phyloP scores from a whole-genome alignment of 179 eudicot species.

The Dionaea muscipula region DNA sequence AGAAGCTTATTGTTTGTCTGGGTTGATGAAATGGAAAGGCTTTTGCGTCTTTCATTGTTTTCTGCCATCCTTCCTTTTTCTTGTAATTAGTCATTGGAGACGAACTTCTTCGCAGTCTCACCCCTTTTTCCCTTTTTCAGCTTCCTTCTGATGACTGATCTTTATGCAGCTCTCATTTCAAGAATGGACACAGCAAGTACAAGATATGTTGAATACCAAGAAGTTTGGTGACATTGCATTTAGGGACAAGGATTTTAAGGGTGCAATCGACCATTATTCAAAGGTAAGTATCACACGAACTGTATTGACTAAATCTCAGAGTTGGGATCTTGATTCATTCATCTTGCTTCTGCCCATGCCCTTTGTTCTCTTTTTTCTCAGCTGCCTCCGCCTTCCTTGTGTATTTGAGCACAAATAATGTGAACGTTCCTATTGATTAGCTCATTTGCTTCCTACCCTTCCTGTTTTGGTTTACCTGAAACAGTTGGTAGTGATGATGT shows the following conservation, averaged over 20 bases:
- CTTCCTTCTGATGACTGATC: too few relatives aligned
- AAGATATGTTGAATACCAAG: constrained; percentile 88
- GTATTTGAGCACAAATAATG: not conserved
- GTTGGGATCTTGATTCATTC: too few relatives aligned
- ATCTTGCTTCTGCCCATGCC: too few relatives aligned
- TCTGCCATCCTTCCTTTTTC: too few relatives aligned
- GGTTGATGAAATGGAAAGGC: too few relatives aligned
- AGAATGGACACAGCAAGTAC: constrained; percentile 99
- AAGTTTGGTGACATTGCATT: constrained; percentile 89
- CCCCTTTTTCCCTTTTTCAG: not conserved
- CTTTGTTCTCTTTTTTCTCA: too few relatives aligned
- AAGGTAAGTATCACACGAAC: constrained; percentile 61
- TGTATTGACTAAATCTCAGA: too few relatives aligned
- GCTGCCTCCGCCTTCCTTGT: too few relatives aligned
- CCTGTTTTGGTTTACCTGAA: not conserved
- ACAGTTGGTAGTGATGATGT: constrained; percentile 79
- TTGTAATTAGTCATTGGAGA: too few relatives aligned
- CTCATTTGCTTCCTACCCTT: not conserved
- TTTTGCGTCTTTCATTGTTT: too few relatives aligned
- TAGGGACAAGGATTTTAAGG: constrained; percentile 84
- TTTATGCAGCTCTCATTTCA: constrained; percentile 75
- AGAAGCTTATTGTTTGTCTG: too few relatives aligned
- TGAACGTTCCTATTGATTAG: not conserved
- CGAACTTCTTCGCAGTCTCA: too few relatives aligned
- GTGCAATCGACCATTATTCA: constrained; percentile 67